Evolutionary conservation across 208 protist genomes (phyloP).

Genomic region (Porcisia deanei): DNA sequence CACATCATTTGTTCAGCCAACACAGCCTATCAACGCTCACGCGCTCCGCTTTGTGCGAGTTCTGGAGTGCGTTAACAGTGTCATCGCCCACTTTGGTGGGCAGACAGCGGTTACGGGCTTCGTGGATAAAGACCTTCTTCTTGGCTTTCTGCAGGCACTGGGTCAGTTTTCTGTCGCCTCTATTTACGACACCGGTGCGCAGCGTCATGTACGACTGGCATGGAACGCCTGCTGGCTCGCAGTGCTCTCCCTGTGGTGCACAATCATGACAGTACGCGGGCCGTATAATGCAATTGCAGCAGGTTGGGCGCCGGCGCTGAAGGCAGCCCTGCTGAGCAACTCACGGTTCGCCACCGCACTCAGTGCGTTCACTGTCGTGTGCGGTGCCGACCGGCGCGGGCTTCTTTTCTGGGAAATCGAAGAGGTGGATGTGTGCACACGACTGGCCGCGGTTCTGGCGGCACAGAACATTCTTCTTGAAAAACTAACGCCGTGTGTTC

Average conservation of each 20-base stretch:
- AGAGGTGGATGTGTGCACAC: slow-evolving; percentile 55
- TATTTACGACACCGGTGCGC: slow-evolving; percentile 34
- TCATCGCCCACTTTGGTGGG: slow-evolving; percentile 25
- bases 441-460: slow-evolving; percentile 39
- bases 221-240: slow-evolving; percentile 69
- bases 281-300: slow-evolving; percentile 12
- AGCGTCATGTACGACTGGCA: slow-evolving; percentile 36
- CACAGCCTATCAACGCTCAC: slow-evolving; percentile 23
- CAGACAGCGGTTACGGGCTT: slow-evolving; percentile 21
- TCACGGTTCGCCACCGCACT: slow-evolving; percentile 58
- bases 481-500: slow-evolving; percentile 42
- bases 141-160: slow-evolving; percentile 42
- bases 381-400: slow-evolving; percentile 8
- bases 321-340: slow-evolving; percentile 31
- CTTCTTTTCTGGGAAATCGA: slow-evolving; percentile 61
- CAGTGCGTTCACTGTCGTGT: slow-evolving; percentile 38
- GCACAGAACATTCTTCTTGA: slow-evolving; percentile 36
- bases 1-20: slow-evolving; percentile 35
- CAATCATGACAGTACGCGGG: slow-evolving; percentile 9
- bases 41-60: slow-evolving; percentile 40
- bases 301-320: slow-evolving; percentile 39
- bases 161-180: slow-evolving; percentile 49
- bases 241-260: slow-evolving; percentile 45
- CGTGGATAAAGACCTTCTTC: slow-evolving; percentile 32
- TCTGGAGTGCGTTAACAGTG: slow-evolving; percentile 31